Percentiles rank a stretch among this genome's conserved stretches.
Conservation (phyloP, 495 filamentous ascomycete species). For the Xylaria flabelliformis region DNA sequence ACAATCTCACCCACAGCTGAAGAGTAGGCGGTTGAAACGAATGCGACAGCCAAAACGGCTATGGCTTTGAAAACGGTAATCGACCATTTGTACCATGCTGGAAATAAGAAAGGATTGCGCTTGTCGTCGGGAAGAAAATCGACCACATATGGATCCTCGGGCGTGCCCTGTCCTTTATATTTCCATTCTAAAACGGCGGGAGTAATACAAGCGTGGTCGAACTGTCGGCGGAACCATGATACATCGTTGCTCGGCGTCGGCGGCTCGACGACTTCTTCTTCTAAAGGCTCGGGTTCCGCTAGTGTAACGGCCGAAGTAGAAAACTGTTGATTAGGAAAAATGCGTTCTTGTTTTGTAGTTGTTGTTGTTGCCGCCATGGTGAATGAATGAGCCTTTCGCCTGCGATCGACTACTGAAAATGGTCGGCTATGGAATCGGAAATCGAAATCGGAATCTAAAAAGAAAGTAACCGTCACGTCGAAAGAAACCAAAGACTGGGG, state of each 20-base stretch:
- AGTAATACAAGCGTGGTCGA: constrained; percentile 49
- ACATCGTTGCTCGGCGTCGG: constrained; percentile 25
- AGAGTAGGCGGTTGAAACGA: constrained; percentile 78
- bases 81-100: constrained; percentile 68
- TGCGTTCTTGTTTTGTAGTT: constrained; percentile 12
- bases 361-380: constrained; percentile 24
- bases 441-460: constrained; percentile 22
- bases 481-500: constrained; percentile 21
- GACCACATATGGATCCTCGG: constrained; percentile 75
- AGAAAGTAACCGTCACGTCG: constrained; percentile 25
- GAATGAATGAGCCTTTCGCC: constrained; percentile 26
- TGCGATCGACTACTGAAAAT: constrained; percentile 23
- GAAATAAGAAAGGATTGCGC: constrained; percentile 74
- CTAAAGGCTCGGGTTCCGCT: constrained; percentile 14
- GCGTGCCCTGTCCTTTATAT: constrained; percentile 74
- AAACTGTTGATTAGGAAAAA: constrained; percentile 20
- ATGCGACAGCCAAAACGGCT: constrained; percentile 74
- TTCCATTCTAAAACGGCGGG: constrained; percentile 59
- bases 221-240: constrained; percentile 36
- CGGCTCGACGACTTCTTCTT: constrained; percentile 24
- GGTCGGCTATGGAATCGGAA: constrained; percentile 20
- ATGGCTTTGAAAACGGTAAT: constrained; percentile 69
- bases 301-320: constrained; percentile 24
- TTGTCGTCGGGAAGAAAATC: constrained; percentile 76
- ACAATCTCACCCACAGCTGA: constrained; percentile 72